Conservation (phyloP, 495 filamentous ascomycete species). For the Sphaerosporella brunnea region DNA sequence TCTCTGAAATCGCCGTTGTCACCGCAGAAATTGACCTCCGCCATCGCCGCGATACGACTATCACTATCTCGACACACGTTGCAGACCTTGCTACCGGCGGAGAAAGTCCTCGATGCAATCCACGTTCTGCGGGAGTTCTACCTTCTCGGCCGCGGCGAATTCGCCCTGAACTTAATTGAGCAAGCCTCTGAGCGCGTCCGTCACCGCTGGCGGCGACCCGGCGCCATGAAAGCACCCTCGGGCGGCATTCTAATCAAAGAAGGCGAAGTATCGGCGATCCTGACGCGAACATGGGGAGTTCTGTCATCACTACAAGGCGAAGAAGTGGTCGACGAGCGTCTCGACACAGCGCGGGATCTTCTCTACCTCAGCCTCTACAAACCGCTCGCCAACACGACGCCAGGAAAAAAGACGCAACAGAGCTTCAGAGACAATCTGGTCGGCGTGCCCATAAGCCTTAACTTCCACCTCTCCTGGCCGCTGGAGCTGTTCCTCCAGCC, state of each 20-base stretch:
- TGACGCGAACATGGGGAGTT: slow-evolving; percentile 58
- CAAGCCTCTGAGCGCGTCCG: slow-evolving; percentile 63
- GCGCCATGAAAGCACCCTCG: slow-evolving; percentile 28
- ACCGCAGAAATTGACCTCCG: slow-evolving; percentile 44
- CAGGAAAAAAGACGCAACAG: slow-evolving; percentile 17
- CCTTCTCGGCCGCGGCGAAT: slow-evolving; percentile 73
- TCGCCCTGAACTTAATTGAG: slow-evolving; percentile 65
- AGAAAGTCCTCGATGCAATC: slow-evolving; percentile 57
- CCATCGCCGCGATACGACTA: slow-evolving; percentile 57
- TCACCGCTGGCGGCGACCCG: slow-evolving; percentile 38
- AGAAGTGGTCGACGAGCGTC: slow-evolving; percentile 51
- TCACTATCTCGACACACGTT: slow-evolving; percentile 67
- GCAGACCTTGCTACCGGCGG: slow-evolving; percentile 58
- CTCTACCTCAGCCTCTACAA: slow-evolving; percentile 48
- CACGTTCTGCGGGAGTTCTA: slow-evolving; percentile 70
- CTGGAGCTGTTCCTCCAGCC: slow-evolving; percentile 70
- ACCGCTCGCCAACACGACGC: slow-evolving; percentile 24
- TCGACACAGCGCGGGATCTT: slow-evolving; percentile 65
- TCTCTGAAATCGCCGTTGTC: slow-evolving; percentile 54
- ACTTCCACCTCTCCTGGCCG: slow-evolving; percentile 56
- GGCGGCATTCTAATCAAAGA: slow-evolving; percentile 58
- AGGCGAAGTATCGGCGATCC: slow-evolving; percentile 57
- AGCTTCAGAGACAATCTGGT: slow-evolving; percentile 67
- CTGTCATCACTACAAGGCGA: slow-evolving; percentile 54
- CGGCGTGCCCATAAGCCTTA: slow-evolving; percentile 53